phyloP scores from a whole-genome alignment of 2,329 filamentous ascomycete genomes.

The Emergomyces pasteurianus region DNA sequence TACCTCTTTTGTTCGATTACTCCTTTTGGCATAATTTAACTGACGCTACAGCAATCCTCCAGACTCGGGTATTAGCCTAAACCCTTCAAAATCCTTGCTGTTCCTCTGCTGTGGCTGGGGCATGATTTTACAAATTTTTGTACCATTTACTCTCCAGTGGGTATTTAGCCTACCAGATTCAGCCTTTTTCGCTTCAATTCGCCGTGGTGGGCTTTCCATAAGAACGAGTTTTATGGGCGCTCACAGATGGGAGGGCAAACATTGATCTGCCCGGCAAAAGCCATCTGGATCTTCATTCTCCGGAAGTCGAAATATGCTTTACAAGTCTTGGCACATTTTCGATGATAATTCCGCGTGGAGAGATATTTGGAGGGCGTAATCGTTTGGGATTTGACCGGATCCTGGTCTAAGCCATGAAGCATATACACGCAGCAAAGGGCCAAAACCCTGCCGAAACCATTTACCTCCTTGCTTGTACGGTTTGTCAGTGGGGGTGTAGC shows the following conservation, averaged over 20 bases:
- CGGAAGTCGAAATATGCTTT: background rate
- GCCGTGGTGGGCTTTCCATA: background rate
- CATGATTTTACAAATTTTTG: background rate
- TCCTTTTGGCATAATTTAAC: background rate
- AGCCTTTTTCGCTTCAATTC: background rate
- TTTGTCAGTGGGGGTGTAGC: background rate
- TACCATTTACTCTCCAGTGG: background rate
- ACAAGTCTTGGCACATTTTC: background rate
- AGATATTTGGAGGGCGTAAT: background rate
- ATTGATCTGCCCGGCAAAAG: background rate
- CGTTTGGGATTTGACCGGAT: background rate
- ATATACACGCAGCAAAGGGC: background rate
- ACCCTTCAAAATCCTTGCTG: background rate
- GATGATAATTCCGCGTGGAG: background rate
- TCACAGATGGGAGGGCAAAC: background rate
- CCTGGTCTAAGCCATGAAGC: background rate
- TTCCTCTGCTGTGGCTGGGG: background rate
- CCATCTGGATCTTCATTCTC: background rate
- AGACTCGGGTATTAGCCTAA: background rate
- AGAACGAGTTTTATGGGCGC: background rate
- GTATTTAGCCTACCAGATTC: background rate
- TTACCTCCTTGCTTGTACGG: background rate
- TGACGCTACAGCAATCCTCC: background rate
- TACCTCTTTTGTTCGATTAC: background rate
- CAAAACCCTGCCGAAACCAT: background rate